Evolutionary conservation across 345 rosid genomes (phyloP).

Genomic region (Populus alba): DNA sequence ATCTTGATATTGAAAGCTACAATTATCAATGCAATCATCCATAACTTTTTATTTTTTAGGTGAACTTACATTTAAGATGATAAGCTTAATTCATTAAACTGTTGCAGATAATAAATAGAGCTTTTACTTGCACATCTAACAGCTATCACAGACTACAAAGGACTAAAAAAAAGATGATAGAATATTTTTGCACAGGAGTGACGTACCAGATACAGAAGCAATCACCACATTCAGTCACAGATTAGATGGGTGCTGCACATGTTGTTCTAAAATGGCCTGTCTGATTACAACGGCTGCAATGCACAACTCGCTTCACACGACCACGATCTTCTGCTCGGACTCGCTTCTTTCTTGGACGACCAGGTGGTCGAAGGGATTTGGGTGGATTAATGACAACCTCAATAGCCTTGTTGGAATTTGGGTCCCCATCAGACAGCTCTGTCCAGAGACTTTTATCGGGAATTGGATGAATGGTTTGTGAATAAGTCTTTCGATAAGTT

Average conservation of each 20-base stretch:
- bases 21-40: slow-evolving; percentile 6
- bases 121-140: slow-evolving; percentile 24
- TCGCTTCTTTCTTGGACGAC: slow-evolving; percentile 90
- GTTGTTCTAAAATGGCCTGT: slow-evolving; percentile 99
- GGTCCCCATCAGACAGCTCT: slow-evolving; percentile 73
- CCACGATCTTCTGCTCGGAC: slow-evolving; percentile 93
- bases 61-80: slow-evolving; percentile 6
- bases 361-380: slow-evolving; percentile 86
- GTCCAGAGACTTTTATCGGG: slow-evolving; percentile 92
- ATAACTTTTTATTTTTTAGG: slow-evolving; percentile 9
- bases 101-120: slow-evolving; percentile 8
- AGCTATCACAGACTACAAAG: slow-evolving; percentile 19
- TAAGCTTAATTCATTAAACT: not conserved
- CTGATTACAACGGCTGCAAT: slow-evolving; percentile 97
- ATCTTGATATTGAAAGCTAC: not conserved
- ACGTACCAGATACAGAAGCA: slow-evolving; percentile 10
- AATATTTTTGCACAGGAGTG: slow-evolving; percentile 28
- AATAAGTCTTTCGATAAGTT: slow-evolving; percentile 83
- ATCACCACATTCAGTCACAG: not conserved
- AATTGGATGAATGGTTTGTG: slow-evolving; percentile 93
- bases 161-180: not conserved
- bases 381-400: slow-evolving; percentile 71
- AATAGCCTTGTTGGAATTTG: slow-evolving; percentile 37
- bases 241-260: slow-evolving; percentile 88
- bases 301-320: slow-evolving; percentile 86